Base-by-base conservation (phyloP, 768 basidiomycete genomes). In the Termitomyces sp. region DNA sequence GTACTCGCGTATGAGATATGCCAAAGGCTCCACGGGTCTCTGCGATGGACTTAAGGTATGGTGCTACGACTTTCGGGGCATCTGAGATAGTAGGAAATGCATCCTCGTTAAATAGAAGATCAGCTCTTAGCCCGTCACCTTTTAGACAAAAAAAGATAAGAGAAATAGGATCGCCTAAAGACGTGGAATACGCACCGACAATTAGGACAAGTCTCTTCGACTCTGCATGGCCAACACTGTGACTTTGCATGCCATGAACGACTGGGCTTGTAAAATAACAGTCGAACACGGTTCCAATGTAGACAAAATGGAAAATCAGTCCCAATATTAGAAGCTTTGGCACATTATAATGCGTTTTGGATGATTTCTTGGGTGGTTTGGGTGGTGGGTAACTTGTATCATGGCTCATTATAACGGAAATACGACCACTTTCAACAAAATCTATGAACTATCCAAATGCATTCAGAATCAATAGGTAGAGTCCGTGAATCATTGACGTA, bases 181-280 rank as follows among this genome's bases (percentile, higher is more conserved):
- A 5, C 15, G n/a, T 35, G 22, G 11, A 22, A 27, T 40, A 65
- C 77, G 57, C 64, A 87, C 91, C 91, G 27, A 93, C 83, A 60
- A 93, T 86, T 20, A 94, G 78, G 3, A 91, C 89, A 29, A 94
- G 74, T 4, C 91, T 78, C 60, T 88, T 86, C 10, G 91, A 81
- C 54, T 81, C 77, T 32, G 80, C 75, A 5, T 62, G 58, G 9
- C 67, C 68, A 2, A 76, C 64, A 3, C 76, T 76, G 62, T 81
- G 78, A 43, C 76, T 80, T 60, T 73, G 66, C 88, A 91, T 91
- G 47, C 88, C 89, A 73, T 85, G 78, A 22, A 90, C 88, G 7
- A 91, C 88, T 0, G 90, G 88, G 60, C 85, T 89, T 23, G 83
- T 88, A 66, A 94, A 94, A 67, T 94, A 94, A 69, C 91, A 92